A percentile compares a stretch with the other conserved stretches of the same genome.
Evolutionary conservation across 805 yeast genomes (phyloP).

Genomic region (Torulaspora microellipsoides): DNA sequence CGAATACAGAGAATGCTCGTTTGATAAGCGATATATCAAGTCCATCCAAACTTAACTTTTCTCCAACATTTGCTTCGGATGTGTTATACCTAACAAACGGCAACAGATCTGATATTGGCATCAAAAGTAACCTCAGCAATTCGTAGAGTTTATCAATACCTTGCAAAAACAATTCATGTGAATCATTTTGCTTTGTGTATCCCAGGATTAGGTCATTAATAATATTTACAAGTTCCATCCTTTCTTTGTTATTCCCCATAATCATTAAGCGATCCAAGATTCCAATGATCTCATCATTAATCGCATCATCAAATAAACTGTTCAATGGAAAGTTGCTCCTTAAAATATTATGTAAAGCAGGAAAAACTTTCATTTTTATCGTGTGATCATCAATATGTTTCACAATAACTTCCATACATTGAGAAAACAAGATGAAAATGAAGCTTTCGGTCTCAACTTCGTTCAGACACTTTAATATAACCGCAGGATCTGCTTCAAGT

Average conservation of each 20-base stretch:
- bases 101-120: constrained; percentile 53
- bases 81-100: constrained; percentile 54
- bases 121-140: constrained; percentile 61
- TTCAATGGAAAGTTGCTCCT: constrained; percentile 52
- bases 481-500: constrained; percentile 45
- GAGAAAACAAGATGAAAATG: constrained; percentile 75
- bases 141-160: constrained; percentile 82
- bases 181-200: constrained; percentile 28
- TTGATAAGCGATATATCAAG: constrained; percentile 42
- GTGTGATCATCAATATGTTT: constrained; percentile 32
- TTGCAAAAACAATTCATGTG: constrained; percentile 42
- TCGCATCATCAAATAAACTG: constrained; percentile 57
- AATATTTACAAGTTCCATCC: constrained; percentile 47
- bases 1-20: constrained; percentile 47
- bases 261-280: constrained; percentile 67
- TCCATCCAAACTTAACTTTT: constrained; percentile 8
- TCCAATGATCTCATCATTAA: constrained; percentile 73
- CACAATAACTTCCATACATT: constrained; percentile 72
- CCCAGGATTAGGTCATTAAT: constrained; percentile 51
- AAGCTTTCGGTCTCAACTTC: constrained; percentile 56
- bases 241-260: constrained; percentile 50
- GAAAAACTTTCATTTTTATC: constrained; percentile 37
- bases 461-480: constrained; percentile 45
- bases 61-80: constrained; percentile 1
- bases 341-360: constrained; percentile 53